phyloP scores from a whole-genome alignment of 208 protist genomes.

The Hexamita inflata region DNA sequence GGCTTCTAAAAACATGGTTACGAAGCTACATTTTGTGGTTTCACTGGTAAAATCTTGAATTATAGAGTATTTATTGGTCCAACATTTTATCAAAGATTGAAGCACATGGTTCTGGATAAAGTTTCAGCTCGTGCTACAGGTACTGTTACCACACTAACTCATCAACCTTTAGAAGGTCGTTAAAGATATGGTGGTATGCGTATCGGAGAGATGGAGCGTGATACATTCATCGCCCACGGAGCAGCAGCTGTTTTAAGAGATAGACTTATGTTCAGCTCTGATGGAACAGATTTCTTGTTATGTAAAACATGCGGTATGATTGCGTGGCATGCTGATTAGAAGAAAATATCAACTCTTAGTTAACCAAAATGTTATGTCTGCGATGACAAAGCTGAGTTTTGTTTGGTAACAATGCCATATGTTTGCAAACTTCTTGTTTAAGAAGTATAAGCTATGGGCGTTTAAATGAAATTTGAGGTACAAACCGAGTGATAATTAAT shows the following conservation, averaged over 20 bases:
- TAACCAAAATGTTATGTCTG: not conserved
- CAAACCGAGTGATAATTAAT: too few relatives aligned
- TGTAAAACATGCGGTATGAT: constrained; percentile 24
- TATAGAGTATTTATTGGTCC: constrained; percentile 97
- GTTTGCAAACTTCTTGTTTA: too few relatives aligned
- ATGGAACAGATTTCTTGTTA: constrained; percentile 46
- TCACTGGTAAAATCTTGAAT: constrained; percentile 63
- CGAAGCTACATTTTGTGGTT: constrained; percentile 37
- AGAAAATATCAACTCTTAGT: not conserved
- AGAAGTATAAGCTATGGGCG: too few relatives aligned
- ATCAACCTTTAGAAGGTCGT: constrained; percentile 93
- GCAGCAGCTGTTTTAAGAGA: constrained; percentile 81
- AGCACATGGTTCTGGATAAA: constrained; percentile 99
- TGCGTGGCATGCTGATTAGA: not conserved
- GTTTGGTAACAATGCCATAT: too few relatives aligned
- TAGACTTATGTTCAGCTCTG: constrained; percentile 82
- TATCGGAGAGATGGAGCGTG: constrained; percentile 99
- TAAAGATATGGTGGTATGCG: constrained; percentile 89
- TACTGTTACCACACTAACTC: constrained; percentile 77
- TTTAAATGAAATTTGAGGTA: too few relatives aligned
- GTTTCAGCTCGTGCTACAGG: constrained; percentile 81
- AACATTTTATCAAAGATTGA: constrained; percentile 99
- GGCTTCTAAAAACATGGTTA: constrained; percentile 37
- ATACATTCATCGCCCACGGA: constrained; percentile 91
- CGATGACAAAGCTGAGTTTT: too few relatives aligned